Evolutionary conservation across 2,329 filamentous ascomycete species (phyloP).

Genomic region (Colletotrichum eremochloae): DNA sequence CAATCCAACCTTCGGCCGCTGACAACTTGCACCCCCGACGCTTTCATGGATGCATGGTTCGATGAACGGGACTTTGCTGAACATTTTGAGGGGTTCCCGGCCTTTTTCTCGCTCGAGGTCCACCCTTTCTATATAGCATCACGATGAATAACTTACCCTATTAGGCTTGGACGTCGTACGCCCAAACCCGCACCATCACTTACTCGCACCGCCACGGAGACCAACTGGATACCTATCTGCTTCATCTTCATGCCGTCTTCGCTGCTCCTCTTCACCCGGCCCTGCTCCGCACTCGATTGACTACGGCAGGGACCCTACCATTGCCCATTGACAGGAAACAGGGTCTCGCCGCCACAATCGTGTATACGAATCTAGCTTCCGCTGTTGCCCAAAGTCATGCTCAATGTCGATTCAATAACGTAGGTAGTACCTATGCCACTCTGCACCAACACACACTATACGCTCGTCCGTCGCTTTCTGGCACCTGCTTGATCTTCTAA

Average conservation of each 20-base stretch:
- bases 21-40: slow-evolving; percentile 1
- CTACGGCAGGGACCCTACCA: neutral
- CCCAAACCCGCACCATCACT: neutral
- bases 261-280: neutral
- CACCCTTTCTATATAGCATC: neutral
- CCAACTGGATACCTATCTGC: neutral
- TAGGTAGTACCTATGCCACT: neutral
- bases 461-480: neutral
- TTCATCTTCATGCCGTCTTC: neutral
- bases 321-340: neutral
- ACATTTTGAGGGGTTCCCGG: neutral
- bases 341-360: neutral
- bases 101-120: neutral
- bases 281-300: neutral
- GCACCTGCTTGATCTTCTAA: neutral
- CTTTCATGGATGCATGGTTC: neutral
- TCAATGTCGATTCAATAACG: neutral
- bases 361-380: neutral
- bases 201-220: slow-evolving; percentile 2
- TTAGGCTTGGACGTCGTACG: slow-evolving; percentile 17
- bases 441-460: neutral
- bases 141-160: neutral
- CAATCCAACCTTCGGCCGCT: neutral
- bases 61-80: neutral
- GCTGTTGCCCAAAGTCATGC: slow-evolving; percentile 10